A percentile compares a stretch with the other conserved stretches of the same genome.
Evolutionary conservation across 139 green algal genomes (phyloP).

Genomic region (Coccomyxa sp.): DNA sequence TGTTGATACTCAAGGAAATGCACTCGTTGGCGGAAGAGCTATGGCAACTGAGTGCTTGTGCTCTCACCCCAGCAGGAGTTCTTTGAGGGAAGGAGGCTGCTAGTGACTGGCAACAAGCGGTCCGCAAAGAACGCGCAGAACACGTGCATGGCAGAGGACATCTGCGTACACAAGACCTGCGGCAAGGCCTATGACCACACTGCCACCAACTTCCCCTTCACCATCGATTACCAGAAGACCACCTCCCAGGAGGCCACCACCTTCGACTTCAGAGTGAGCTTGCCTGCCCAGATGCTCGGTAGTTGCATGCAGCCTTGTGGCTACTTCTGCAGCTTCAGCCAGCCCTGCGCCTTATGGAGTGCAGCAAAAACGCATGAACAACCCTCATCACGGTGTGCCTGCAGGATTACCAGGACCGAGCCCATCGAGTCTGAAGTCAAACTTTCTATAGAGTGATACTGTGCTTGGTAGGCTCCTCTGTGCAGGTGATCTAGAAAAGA

Average conservation of each 20-base stretch:
- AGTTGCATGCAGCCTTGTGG: neutral
- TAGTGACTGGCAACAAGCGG: constrained; percentile 5
- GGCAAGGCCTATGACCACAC: constrained; percentile 9
- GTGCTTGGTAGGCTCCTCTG: too few species aligned
- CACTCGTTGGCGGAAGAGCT: too few species aligned
- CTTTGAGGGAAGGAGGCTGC: neutral
- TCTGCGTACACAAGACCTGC: constrained; percentile 5
- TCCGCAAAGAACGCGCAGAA: neutral
- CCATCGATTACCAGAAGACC: neutral
- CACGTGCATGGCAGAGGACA: constrained; percentile 12
- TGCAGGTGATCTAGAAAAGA: too few species aligned
- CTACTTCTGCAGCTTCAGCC: too few species aligned
- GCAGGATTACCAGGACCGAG: too few species aligned
- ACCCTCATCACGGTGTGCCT: too few species aligned
- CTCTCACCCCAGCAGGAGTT: neutral
- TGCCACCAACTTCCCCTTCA: constrained; percentile 10
- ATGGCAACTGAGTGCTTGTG: too few species aligned
- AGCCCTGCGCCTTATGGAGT: too few species aligned
- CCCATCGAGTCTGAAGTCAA: too few species aligned
- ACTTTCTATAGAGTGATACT: too few species aligned
- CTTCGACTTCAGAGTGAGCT: constrained; percentile 5
- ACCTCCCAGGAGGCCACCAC: neutral
- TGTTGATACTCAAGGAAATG: too few species aligned
- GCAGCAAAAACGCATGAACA: too few species aligned
- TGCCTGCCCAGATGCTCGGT: neutral